Conservation (phyloP, 2,329 filamentous ascomycete genomes). For the Trichophyton simii region DNA sequence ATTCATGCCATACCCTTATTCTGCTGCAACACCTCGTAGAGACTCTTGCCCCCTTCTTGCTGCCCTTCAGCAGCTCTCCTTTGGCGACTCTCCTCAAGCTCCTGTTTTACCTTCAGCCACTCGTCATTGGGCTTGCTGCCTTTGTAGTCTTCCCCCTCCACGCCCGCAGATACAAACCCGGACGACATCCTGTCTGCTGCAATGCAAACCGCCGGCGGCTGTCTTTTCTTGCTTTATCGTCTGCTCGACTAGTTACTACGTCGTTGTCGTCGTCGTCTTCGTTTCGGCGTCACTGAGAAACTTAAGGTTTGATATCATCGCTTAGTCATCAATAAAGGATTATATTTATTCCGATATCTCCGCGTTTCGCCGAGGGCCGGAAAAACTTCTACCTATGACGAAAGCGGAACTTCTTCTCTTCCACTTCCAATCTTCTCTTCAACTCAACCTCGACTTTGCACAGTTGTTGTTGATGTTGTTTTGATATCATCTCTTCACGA, state of each 20-base stretch:
- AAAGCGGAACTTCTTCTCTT: background rate
- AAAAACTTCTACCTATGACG: background rate
- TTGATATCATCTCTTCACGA: conserved; percentile 15
- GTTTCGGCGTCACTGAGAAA: background rate
- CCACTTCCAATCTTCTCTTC: background rate
- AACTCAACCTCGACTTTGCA: background rate
- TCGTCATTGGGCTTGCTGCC: conserved; percentile 28
- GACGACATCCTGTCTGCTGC: conserved; percentile 29
- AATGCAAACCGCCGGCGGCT: no score
- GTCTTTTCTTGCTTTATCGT: conserved; percentile 6
- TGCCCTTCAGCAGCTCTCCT: conserved; percentile 38
- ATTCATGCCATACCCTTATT: conserved; percentile 33
- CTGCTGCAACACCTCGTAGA: conserved; percentile 37
- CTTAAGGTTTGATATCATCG: background rate
- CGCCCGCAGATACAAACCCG: conserved; percentile 35
- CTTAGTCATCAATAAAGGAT: background rate
- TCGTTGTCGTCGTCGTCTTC: no score
- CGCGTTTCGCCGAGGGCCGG: background rate
- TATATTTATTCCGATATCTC: background rate
- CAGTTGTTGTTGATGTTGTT: conserved; percentile 6
- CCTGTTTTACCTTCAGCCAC: conserved; percentile 33
- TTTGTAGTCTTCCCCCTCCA: conserved; percentile 27
- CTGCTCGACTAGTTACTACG: background rate
- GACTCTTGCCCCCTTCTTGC: conserved; percentile 40
- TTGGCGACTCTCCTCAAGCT: conserved; percentile 35